Base-by-base conservation (phyloP, 2,329 filamentous ascomycete genomes). In the Verticillium nubilum region DNA sequence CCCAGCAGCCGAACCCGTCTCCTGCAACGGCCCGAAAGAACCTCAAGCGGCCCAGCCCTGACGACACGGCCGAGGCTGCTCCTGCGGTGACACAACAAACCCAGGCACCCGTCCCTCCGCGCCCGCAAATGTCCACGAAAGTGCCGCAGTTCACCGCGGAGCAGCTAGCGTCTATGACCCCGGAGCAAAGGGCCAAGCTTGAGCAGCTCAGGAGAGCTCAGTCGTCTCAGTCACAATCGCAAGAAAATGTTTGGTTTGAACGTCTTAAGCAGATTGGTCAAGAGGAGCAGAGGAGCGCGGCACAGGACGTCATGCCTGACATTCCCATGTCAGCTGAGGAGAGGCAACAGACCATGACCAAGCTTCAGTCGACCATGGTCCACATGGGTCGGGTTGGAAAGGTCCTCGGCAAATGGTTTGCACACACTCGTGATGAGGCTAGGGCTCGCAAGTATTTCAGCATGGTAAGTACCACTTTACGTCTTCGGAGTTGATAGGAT, bases 371-470 rank as follows among this genome's bases (percentile, higher is more conserved):
- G 7, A 74, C 79, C 25, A 70, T 73, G 1, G 63, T 67, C 0
- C 76, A 80, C 26, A 76, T 83, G 69, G 66, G 63, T 23, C 79
- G 78, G 63, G 70, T 84, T 23, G 76, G 75, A 19, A 76, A 74
- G 59, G 71, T 72, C 1, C 66, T 85, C 4, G 72, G 69, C 28
- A 76, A 71, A 25, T 84, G 81, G 81, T 85, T 80, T 61, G 65
- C 68, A 3, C 66, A 78, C 23, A 80, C 78, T 1, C 73, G 72
- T 17, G 81, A 85, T 59, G 81, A 85, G 58, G 66, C 64, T 12
- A 76, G 81, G 37, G 78, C 80, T 4, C 78, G 73, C 63, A 74
- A 77, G 71, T 85, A 83, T 63, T 83, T 84, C 72, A 77, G 76
- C 65, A 75, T 74, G 62, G 81, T 84, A 73, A 75, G 81, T 76